A percentile compares a stretch with the other conserved stretches of the same genome.
phyloP scores from a whole-genome alignment of 2,329 filamentous ascomycete genomes.

The Venturiaceae sp. region DNA sequence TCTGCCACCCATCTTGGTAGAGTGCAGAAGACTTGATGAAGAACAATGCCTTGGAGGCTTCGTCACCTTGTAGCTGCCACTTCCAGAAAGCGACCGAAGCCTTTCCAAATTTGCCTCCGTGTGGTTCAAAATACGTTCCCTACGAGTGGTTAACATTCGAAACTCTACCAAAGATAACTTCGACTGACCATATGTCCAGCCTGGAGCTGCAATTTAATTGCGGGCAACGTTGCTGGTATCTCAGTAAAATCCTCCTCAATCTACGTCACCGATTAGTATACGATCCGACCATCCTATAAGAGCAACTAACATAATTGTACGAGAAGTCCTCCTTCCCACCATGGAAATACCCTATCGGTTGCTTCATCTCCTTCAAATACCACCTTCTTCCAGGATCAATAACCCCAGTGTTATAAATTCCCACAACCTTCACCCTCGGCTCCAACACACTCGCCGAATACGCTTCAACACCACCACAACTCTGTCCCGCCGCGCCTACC shows the following conservation, averaged over 20 bases:
- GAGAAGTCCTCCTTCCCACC: constrained; percentile 5
- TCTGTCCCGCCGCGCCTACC: constrained; percentile 6
- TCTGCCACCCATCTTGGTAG: constrained; percentile 4
- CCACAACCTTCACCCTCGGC: constrained; percentile 4
- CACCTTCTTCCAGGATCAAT: constrained; percentile 7
- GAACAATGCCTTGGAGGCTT: constrained; percentile 4
- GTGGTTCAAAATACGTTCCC: constrained; percentile 5
- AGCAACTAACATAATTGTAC: constrained; percentile 6
- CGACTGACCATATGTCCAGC: not conserved
- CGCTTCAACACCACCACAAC: constrained; percentile 8
- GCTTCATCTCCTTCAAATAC: constrained; percentile 6
- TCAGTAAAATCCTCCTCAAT: constrained; percentile 8
- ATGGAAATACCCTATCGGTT: constrained; percentile 8
- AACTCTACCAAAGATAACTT: too few species aligned
- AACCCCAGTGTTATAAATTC: constrained; percentile 9
- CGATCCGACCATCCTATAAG: not conserved
- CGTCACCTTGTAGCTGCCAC: constrained; percentile 6
- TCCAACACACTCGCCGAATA: constrained; percentile 6
- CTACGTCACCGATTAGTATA: not conserved
- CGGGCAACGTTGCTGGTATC: not conserved
- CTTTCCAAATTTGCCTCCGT: constrained; percentile 7
- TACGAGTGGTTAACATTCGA: too few species aligned
- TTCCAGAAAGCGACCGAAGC: constrained; percentile 6
- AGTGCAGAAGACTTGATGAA: constrained; percentile 4
- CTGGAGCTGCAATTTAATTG: constrained; percentile 4